Percentiles rank a stretch among this genome's conserved stretches.
phyloP scores from a whole-genome alignment of 805 yeast species.

The Tetrapisispora fleetii region DNA sequence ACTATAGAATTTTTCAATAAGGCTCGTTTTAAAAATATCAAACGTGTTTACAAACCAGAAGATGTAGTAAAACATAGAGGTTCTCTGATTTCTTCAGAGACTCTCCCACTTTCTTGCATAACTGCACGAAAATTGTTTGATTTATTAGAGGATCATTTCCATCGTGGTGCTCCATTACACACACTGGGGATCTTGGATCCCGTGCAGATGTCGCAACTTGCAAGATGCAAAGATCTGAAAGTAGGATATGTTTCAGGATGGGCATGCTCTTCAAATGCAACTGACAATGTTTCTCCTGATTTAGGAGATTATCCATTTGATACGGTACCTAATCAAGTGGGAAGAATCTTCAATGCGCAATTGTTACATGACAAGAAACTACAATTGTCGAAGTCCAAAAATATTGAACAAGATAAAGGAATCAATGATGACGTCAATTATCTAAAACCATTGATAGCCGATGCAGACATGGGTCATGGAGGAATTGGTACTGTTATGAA shows the following conservation, averaged over 20 bases:
- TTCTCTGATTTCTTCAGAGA: constrained; percentile 24
- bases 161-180: constrained; percentile 38
- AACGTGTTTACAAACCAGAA: constrained; percentile 43
- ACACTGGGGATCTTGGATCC: constrained; percentile 58
- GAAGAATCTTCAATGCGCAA: constrained; percentile 49
- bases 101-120: constrained; percentile 31
- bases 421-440: constrained; percentile 39
- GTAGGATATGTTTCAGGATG: constrained; percentile 50
- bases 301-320: constrained; percentile 63
- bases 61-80: constrained; percentile 48
- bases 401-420: constrained; percentile 11
- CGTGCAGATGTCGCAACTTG: constrained; percentile 49
- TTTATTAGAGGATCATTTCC: constrained; percentile 33
- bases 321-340: constrained; percentile 60
- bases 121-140: constrained; percentile 46
- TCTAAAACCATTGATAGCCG: constrained; percentile 53
- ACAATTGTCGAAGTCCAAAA: constrained; percentile 28
- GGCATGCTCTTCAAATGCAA: constrained; percentile 50
- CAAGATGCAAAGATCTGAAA: constrained; percentile 38
- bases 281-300: constrained; percentile 56
- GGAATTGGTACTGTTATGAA: constrained; percentile 55
- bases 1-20: constrained; percentile 43
- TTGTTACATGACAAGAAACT: constrained; percentile 45
- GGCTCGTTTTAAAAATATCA: constrained; percentile 38
- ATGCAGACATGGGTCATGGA: constrained; percentile 61